Evolutionary conservation across 495 filamentous ascomycete species (phyloP).

Genomic region (Lasiosphaeria ovina): DNA sequence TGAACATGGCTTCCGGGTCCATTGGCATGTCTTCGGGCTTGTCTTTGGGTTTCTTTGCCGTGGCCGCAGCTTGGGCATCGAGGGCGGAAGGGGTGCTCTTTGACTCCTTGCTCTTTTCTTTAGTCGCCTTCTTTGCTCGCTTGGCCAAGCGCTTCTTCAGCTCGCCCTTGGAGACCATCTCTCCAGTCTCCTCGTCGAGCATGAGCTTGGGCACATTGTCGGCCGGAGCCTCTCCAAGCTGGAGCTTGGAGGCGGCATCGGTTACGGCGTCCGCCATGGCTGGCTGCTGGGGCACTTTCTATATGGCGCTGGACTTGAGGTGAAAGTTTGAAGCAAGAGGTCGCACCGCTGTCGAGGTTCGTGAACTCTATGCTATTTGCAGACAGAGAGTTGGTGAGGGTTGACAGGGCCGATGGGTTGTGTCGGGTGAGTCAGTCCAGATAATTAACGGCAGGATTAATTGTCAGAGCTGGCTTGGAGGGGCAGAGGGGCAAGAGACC

Average conservation of each 20-base stretch:
- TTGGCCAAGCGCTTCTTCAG: slow-evolving; percentile 64
- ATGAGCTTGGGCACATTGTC: slow-evolving; percentile 53
- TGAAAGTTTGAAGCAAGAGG: not conserved
- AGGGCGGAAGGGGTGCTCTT: slow-evolving; percentile 11
- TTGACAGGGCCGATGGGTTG: not conserved
- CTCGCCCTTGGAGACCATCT: slow-evolving; percentile 65
- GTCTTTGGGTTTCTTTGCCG: slow-evolving; percentile 43
- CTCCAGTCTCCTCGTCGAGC: slow-evolving; percentile 64
- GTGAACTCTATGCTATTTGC: no score
- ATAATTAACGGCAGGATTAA: not conserved
- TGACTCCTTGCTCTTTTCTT: slow-evolving; percentile 44
- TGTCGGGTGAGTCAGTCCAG: not conserved
- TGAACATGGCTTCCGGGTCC: slow-evolving; percentile 77
- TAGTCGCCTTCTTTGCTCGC: slow-evolving; percentile 58
- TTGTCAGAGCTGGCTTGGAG: slow-evolving; percentile 8
- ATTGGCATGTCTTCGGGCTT: slow-evolving; percentile 47
- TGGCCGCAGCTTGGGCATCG: slow-evolving; percentile 28
- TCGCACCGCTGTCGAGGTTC: no score
- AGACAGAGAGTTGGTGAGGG: not conserved
- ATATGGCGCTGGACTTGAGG: not conserved
- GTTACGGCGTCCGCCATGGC: slow-evolving; percentile 57
- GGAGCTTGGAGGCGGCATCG: slow-evolving; percentile 55
- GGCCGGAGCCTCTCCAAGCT: slow-evolving; percentile 58
- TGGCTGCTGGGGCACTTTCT: not conserved
- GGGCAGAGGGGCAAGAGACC: slow-evolving; percentile 9